Evolutionary conservation across 257 asterid genomes (phyloP).

Genomic region (Capsicum baccatum): DNA sequence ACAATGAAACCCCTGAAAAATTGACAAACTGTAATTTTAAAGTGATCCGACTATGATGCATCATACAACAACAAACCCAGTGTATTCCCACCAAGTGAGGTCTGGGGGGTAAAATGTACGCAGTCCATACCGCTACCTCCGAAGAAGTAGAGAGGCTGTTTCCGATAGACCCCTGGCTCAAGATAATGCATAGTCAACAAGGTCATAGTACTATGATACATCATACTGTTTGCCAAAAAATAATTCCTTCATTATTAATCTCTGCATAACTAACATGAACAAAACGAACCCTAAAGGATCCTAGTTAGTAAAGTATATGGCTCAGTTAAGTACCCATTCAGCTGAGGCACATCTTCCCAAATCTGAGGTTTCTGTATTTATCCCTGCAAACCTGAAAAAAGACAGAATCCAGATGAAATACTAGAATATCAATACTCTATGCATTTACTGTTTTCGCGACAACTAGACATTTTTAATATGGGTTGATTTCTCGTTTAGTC

Average conservation of each 20-base stretch:
- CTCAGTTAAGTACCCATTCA: conserved; percentile 43
- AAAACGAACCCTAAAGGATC: neutral
- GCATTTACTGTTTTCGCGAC: neutral
- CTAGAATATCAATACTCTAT: neutral
- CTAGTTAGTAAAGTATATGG: neutral
- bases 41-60: neutral
- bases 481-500: too few species aligned
- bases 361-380: conserved; percentile 48
- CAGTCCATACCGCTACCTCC: too few species aligned
- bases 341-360: conserved; percentile 61
- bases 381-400: conserved; percentile 59
- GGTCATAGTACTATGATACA: neutral
- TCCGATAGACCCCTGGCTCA: too few species aligned
- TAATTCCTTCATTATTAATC: neutral
- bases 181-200: too few species aligned
- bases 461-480: neutral
- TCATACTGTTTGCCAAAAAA: neutral
- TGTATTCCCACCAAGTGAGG: too few species aligned
- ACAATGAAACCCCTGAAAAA: conserved; percentile 59
- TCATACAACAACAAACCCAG: too few species aligned
- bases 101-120: too few species aligned
- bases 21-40: neutral
- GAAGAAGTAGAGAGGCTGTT: too few species aligned
- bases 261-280: neutral
- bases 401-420: neutral